phyloP scores from a whole-genome alignment of 805 yeast species.

The Spencermartinsiella europaea region DNA sequence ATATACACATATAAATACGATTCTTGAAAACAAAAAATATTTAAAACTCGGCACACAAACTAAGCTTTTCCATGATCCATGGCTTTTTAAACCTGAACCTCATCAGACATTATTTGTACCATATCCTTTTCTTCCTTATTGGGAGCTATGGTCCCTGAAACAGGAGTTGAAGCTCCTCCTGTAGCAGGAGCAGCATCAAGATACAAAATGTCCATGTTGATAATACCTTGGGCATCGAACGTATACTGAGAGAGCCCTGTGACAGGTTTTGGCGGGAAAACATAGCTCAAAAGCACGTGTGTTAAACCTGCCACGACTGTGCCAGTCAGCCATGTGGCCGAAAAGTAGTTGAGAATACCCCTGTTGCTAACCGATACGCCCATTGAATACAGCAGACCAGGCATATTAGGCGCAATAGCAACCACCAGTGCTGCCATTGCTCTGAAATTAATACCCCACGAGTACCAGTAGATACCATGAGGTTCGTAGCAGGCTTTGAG shows the following conservation, averaged over 20 bases:
- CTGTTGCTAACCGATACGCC: slow-evolving; percentile 12
- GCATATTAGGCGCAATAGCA: slow-evolving; percentile 14
- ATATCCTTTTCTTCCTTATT: background rate
- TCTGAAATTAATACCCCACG: slow-evolving; percentile 42
- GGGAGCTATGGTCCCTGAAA: background rate
- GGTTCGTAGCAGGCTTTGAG: slow-evolving; percentile 8
- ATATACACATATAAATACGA: no score
- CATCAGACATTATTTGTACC: background rate
- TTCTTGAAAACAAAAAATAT: no score
- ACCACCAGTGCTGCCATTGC: slow-evolving; percentile 35
- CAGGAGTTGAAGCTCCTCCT: background rate
- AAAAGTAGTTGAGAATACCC: slow-evolving; percentile 15
- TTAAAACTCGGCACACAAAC: no score
- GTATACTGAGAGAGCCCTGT: background rate
- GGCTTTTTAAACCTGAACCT: no score
- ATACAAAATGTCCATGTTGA: slow-evolving; percentile 1
- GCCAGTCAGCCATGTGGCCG: slow-evolving; percentile 12
- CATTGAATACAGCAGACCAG: slow-evolving; percentile 15
- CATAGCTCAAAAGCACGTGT: slow-evolving; percentile 7
- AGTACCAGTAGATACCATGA: slow-evolving; percentile 37
- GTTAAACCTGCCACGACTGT: slow-evolving; percentile 8
- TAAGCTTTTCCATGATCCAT: no score
- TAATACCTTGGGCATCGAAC: slow-evolving; percentile 3
- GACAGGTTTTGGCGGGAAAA: slow-evolving; percentile 6
- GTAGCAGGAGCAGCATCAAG: background rate